phyloP scores from a whole-genome alignment of 306 rosid species.

The Morella rubra region DNA sequence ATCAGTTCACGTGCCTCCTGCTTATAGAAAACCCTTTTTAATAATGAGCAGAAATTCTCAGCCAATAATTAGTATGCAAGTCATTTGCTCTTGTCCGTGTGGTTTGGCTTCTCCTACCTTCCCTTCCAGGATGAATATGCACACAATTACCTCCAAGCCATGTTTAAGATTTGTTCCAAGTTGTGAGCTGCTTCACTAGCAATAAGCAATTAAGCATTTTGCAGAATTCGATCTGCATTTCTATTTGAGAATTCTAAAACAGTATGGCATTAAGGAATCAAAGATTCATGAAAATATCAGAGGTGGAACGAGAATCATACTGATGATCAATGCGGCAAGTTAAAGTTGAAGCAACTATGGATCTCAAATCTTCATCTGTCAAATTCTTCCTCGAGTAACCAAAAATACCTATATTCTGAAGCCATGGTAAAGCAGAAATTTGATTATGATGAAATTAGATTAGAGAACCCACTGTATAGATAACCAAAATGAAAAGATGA shows the following conservation, averaged over 20 bases:
- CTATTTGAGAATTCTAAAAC: conserved; percentile 1
- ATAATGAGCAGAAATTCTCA: background rate
- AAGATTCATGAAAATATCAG: background rate
- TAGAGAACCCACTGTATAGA: conserved; percentile 11
- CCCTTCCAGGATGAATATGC: background rate
- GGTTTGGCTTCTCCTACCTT: background rate
- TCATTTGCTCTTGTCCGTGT: background rate
- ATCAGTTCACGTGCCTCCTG: background rate
- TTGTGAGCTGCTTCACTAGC: background rate
- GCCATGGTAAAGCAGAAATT: conserved; percentile 28
- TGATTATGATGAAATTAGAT: conserved; percentile 17
- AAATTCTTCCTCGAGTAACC: conserved; percentile 86
- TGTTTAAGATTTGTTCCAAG: background rate
- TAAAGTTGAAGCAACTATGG: conserved; percentile 76
- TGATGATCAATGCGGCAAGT: conserved; percentile 93
- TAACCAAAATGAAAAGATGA: background rate
- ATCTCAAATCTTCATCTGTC: conserved; percentile 76
- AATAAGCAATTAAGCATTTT: background rate
- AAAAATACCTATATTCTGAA: conserved; percentile 84
- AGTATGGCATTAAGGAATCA: background rate
- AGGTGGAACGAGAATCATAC: conserved; percentile 49
- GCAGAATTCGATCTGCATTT: background rate
- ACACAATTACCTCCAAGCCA: background rate
- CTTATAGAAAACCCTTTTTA: background rate
- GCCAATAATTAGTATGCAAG: background rate